Evolutionary conservation across 345 rosid genomes (phyloP), one percentile per base, ranked within the genome.

Genomic region (Rhodomyrtus tomentosa): DNA sequence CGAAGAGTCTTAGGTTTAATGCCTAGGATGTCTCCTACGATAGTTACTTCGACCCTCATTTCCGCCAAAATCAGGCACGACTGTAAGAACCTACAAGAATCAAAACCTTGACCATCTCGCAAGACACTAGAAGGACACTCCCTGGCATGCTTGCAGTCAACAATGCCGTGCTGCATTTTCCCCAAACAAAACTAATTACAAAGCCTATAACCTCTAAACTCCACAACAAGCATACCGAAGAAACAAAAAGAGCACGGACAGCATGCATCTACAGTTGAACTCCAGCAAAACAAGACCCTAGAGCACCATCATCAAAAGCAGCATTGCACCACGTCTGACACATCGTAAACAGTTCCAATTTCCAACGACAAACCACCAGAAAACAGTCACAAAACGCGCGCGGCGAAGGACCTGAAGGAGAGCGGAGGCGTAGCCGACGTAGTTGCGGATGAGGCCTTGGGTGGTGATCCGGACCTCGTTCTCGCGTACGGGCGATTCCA

Each of bases 381-480:
- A 22, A 25, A 25, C 50, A 42, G 38, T 50, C 52, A n/a, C 82
- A 22, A 62, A 20, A 82, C 16, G 29, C 11, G 1, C 40, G 2
- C 32, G 4, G 82, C 54, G 68, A 48, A 32, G 79, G 32, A 96
- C 99, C 93, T 93, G 98, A 81, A 96, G 95, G 85, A 96, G 96
- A 72, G 93, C 89, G 74, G 92, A 89, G 74, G 96, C 98, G 80
- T 96, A 96, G 89, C 85, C 93, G 93, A 95, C 92, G 90, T 94
- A 96, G 91, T 94, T 96, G 4, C 96, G 88, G 87, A 95, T 91
- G 62, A 92, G 93, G 5, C 99, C 98, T 36, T 89, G 91, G 24
- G 95, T 87, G 74, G 98, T 96, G 93, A 95, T 95, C 82, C 98
- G 95, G 90, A 96, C 94, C 94, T 96, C 98, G 87, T 95, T 96